Evolutionary conservation across 768 basidiomycete genomes (phyloP), one percentile per base, ranked within the genome.

Genomic region (Ramaria sp.): DNA sequence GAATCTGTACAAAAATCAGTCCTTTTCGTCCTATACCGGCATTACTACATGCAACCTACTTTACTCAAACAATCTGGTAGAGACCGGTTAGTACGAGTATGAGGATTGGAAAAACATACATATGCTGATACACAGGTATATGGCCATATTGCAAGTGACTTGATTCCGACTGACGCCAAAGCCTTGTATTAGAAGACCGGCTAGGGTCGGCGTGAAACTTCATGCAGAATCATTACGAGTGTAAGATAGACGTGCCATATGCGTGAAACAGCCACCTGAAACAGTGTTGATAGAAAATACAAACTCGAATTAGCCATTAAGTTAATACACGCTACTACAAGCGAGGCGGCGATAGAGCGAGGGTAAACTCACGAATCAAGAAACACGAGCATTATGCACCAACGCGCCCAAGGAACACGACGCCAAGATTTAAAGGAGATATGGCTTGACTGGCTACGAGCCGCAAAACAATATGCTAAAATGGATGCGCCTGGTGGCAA

Each of bases 261-360:
- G 37, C 53, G 36, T 55, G 53, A 37, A 55, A 55, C 30, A 55
- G 44, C 53, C 53, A 55, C 34, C 53, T 55, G n/a, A 47, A 42
- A n/a, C 41, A 42, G n/a, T 36, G 43, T 44, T 12, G 25, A 53
- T 25, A 42, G 9, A 12, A 25, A 32, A 22, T 10, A 5, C 22
- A 30, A 25, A 53, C 25, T 25, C 47, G 32, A 32, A 24, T 15
- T 32, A 5, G 15, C 20, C 25, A 10, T 12, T n/a, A n/a, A n/a
- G 18, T 44, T 3, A 22, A 25, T 18, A 15, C 44, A 42, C 16
- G 24, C 34, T 10, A 12, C 30, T 41, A 28, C 28, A 28, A 34
- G 48, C 30, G 8, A n/a, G 5, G 28, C 16, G 20, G 48, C 32
- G 18, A 50, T n/a, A 50, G 48, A 50, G 7, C 12, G 52, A 30